A percentile compares a stretch with the other conserved stretches of the same genome.
Conservation (phyloP, 169 alveolate species). For the Plasmodium sp. region DNA sequence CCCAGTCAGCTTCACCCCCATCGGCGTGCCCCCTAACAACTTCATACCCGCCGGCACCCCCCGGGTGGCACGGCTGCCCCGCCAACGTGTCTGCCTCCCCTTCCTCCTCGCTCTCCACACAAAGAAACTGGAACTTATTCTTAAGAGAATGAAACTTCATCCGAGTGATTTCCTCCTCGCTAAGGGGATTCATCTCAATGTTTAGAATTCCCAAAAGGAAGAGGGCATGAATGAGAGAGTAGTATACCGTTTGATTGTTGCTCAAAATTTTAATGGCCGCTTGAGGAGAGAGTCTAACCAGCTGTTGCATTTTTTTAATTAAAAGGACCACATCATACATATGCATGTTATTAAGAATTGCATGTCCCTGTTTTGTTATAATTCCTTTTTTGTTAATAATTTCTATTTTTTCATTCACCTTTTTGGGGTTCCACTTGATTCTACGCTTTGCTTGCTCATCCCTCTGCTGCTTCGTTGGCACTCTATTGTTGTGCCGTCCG, state of each 20-base stretch:
- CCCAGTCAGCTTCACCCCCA: background rate
- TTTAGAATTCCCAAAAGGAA: conserved; percentile 65
- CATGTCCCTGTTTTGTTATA: conserved; percentile 29
- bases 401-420: background rate
- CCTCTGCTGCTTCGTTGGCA: background rate
- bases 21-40: background rate
- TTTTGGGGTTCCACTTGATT: background rate
- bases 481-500: background rate
- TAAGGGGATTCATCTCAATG: background rate
- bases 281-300: conserved; percentile 46
- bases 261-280: conserved; percentile 28
- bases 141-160: conserved; percentile 14
- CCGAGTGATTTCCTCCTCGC: conserved; percentile 13
- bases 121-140: conserved; percentile 31
- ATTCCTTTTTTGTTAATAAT: conserved; percentile 46
- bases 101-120: background rate
- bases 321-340: conserved; percentile 46
- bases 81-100: background rate
- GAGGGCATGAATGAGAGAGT: conserved; percentile 61
- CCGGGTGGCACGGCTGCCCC: background rate
- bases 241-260: conserved; percentile 24
- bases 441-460: background rate
- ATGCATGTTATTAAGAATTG: conserved; percentile 32
- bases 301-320: conserved; percentile 18
- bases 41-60: background rate